phyloP scores from a whole-genome alignment of 129 eudicot species.

The Solidago caesia region DNA sequence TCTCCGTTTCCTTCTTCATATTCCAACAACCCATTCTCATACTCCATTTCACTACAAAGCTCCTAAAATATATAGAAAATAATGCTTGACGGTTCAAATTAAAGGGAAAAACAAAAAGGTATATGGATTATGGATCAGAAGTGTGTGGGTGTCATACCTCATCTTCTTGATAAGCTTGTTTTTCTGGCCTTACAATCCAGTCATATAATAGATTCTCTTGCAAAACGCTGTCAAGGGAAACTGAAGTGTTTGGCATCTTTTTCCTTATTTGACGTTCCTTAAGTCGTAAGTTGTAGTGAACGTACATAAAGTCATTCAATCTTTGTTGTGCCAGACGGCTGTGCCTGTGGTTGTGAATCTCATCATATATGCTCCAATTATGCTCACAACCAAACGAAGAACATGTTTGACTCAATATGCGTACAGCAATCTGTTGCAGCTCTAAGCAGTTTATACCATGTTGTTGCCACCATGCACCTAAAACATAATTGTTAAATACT shows the following conservation, averaged over 20 bases:
- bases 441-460: slow-evolving; percentile 95
- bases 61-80: slow-evolving; percentile 36
- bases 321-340: slow-evolving; percentile 65
- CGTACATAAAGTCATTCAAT: slow-evolving; percentile 55
- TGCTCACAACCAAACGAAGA: slow-evolving; percentile 93
- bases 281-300: slow-evolving; percentile 83
- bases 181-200: slow-evolving; percentile 81
- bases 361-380: slow-evolving; percentile 83
- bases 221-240: slow-evolving; percentile 60
- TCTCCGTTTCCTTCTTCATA: slow-evolving; percentile 56
- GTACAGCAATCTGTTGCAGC: slow-evolving; percentile 82
- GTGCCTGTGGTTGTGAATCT: slow-evolving; percentile 55
- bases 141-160: slow-evolving; percentile 45
- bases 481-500: slow-evolving; percentile 19
- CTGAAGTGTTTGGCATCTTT: slow-evolving; percentile 37
- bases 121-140: background rate
- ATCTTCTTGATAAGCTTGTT: slow-evolving; percentile 60
- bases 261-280: slow-evolving; percentile 76
- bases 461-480: slow-evolving; percentile 99
- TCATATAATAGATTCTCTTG: slow-evolving; percentile 67
- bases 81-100: background rate
- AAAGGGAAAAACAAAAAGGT: background rate
- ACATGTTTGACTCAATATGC: slow-evolving; percentile 92
- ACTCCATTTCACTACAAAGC: slow-evolving; percentile 61
- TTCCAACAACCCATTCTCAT: slow-evolving; percentile 60